phyloP scores from a whole-genome alignment of 139 green algal genomes.

The Trebouxia sp. region DNA sequence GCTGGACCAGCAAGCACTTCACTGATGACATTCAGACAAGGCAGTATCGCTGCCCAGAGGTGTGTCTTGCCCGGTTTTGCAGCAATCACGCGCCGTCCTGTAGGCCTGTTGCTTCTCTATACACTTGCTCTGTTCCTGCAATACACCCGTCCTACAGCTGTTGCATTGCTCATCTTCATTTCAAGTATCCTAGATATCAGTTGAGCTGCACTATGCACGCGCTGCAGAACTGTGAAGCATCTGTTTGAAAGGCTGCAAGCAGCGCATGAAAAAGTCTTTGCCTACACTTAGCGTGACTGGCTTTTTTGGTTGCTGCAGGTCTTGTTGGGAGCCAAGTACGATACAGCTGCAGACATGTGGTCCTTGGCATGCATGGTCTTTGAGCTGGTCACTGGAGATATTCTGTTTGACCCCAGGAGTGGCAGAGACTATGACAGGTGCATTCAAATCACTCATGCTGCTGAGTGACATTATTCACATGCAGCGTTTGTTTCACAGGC shows the following conservation, averaged over 20 bases:
- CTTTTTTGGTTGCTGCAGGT: constrained; percentile 69
- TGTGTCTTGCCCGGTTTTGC: constrained; percentile 31
- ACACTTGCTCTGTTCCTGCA: too few species aligned
- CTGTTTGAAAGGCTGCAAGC: too few species aligned
- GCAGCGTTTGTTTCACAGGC: too few species aligned
- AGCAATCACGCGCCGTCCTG: too few species aligned
- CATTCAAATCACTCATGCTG: neutral
- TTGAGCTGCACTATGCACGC: neutral
- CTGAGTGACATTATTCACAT: neutral
- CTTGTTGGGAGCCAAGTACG: constrained; percentile 84
- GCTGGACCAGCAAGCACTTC: constrained; percentile 98
- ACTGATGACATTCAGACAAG: constrained; percentile 97
- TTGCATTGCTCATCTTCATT: too few species aligned
- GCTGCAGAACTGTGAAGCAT: too few species aligned
- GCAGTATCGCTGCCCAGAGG: constrained; percentile 92
- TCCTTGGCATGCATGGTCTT: constrained; percentile 96
- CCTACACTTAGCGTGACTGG: too few species aligned
- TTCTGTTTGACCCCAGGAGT: constrained; percentile 92
- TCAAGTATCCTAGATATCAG: neutral
- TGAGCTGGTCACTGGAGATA: constrained; percentile 97
- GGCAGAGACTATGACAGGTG: constrained; percentile 48
- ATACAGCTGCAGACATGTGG: constrained; percentile 94
- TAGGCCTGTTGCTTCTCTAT: too few species aligned
- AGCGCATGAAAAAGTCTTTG: too few species aligned
- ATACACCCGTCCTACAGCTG: too few species aligned